These are phyloP conservation scores for Ascochyta pisi DNA, from an alignment of 2,329 filamentous ascomycete genomes.

Conservation along the genomic window DNA sequence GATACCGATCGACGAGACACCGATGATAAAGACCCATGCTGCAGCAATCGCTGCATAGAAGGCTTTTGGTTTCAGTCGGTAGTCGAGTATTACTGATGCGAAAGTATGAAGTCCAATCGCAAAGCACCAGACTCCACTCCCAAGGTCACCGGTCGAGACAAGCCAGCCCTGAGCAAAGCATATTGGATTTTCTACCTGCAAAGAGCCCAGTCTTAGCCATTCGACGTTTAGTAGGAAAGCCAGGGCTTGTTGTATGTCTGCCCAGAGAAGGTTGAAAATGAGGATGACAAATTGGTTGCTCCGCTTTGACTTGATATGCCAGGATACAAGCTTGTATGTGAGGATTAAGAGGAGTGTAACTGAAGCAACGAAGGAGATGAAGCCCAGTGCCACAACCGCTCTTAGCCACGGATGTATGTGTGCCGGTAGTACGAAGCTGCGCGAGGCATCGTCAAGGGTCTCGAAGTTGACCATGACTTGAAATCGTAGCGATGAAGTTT, in stretches of 20 bases:
- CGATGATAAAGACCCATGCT: constrained; percentile 67
- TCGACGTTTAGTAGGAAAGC: constrained; percentile 69
- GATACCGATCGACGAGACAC: constrained; percentile 62
- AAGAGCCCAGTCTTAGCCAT: constrained; percentile 62
- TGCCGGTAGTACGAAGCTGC: constrained; percentile 43
- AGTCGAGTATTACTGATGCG: constrained; percentile 64
- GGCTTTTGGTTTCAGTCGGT: constrained; percentile 57
- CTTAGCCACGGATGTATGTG: constrained; percentile 52
- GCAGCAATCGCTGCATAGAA: constrained; percentile 59
- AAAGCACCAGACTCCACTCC: constrained; percentile 71
- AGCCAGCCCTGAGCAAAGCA: constrained; percentile 75
- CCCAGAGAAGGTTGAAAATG: constrained; percentile 72
- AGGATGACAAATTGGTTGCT: constrained; percentile 72
- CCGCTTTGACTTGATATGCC: constrained; percentile 45
- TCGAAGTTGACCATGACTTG: constrained; percentile 30
- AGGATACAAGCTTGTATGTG: constrained; percentile 54
- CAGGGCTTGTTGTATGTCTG: constrained; percentile 70
- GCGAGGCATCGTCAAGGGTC: constrained; percentile 35
- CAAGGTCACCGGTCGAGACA: constrained; percentile 69
- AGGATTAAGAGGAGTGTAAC: constrained; percentile 54
- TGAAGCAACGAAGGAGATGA: constrained; percentile 57
- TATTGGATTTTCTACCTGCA: constrained; percentile 60
- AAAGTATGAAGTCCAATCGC: constrained; percentile 72
- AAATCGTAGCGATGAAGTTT: not conserved
- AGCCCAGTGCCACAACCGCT: constrained; percentile 55